A percentile compares a stretch with the other conserved stretches of the same genome.
Evolutionary conservation across 2,329 filamentous ascomycete species (phyloP).

Genomic region (Chrysoporthe deuterocubensis): DNA sequence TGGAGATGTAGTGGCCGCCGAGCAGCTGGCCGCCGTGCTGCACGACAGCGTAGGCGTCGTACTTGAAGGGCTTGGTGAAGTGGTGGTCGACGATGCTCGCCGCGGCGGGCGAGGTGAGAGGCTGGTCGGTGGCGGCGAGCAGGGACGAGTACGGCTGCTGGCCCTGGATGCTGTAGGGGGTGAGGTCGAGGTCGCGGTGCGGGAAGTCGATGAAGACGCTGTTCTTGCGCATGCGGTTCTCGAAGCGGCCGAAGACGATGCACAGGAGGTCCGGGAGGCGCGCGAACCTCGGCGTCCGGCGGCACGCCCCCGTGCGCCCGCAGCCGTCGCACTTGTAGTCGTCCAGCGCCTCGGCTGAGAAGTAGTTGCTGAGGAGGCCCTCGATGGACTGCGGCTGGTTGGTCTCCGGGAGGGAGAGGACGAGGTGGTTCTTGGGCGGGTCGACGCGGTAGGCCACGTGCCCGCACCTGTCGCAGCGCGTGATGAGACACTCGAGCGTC

Average conservation of each 20-base stretch:
- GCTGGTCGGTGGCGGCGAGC: slow-evolving; percentile 27
- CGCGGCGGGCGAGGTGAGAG: slow-evolving; percentile 29
- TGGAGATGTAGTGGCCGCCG: slow-evolving; percentile 80
- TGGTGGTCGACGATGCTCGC: slow-evolving; percentile 43
- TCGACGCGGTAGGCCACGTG: slow-evolving; percentile 52
- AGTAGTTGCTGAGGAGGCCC: slow-evolving; percentile 72
- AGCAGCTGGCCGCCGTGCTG: slow-evolving; percentile 73
- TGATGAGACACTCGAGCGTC: slow-evolving; percentile 72
- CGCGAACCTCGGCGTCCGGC: slow-evolving; percentile 74
- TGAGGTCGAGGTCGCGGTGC: slow-evolving; percentile 67
- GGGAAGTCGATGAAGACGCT: slow-evolving; percentile 77
- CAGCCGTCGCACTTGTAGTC: slow-evolving; percentile 78
- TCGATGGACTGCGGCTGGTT: slow-evolving; percentile 45
- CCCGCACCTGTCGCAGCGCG: slow-evolving; percentile 66
- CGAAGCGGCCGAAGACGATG: slow-evolving; percentile 70
- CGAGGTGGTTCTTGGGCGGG: slow-evolving; percentile 57
- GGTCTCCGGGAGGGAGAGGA: slow-evolving; percentile 45
- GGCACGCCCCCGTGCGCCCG: slow-evolving; percentile 67
- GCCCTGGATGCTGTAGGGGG: slow-evolving; percentile 46
- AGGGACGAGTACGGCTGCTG: slow-evolving; percentile 34
- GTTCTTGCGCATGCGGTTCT: slow-evolving; percentile 62
- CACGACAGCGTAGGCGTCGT: slow-evolving; percentile 86
- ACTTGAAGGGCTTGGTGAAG: slow-evolving; percentile 65
- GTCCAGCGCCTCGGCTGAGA: slow-evolving; percentile 67
- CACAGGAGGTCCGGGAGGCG: slow-evolving; percentile 80